Evolutionary conservation across 2,329 filamentous ascomycete species (phyloP).

Genomic region (Iodosphaeria phyllophila): DNA sequence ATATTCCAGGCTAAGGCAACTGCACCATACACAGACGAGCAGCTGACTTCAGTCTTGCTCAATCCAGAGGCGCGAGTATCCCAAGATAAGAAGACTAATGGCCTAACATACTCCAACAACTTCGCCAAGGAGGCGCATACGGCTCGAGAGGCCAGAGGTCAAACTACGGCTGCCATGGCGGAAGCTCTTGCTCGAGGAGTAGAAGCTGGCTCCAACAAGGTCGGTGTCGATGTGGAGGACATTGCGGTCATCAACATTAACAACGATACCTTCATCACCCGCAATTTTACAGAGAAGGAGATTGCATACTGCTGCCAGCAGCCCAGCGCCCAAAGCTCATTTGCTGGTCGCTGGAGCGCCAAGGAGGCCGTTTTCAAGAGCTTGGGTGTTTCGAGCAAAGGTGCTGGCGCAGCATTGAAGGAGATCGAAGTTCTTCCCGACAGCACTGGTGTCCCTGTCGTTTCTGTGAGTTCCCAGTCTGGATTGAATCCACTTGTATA

Average conservation of each 20-base stretch:
- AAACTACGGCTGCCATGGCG: constrained; percentile 56
- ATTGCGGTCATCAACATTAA: constrained; percentile 76
- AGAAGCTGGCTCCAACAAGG: constrained; percentile 34
- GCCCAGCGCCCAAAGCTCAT: constrained; percentile 68
- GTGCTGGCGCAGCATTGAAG: constrained; percentile 74
- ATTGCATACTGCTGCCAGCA: constrained; percentile 73
- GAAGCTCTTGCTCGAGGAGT: constrained; percentile 54
- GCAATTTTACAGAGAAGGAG: constrained; percentile 80
- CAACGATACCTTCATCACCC: constrained; percentile 83
- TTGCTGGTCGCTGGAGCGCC: constrained; percentile 88
- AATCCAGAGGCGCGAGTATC: constrained; percentile 82
- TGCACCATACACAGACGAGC: constrained; percentile 74
- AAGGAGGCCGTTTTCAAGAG: constrained; percentile 99
- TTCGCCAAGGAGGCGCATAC: constrained; percentile 45
- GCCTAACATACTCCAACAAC: constrained; percentile 53
- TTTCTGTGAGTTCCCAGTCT: constrained; percentile 46
- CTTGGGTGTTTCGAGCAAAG: constrained; percentile 69
- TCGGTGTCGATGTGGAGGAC: constrained; percentile 88
- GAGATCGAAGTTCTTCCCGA: constrained; percentile 86
- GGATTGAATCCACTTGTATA: background rate
- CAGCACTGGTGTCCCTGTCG: constrained; percentile 64
- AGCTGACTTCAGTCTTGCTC: constrained; percentile 75
- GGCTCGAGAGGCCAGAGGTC: constrained; percentile 24
- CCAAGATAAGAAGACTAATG: constrained; percentile 69
- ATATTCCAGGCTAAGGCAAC: constrained; percentile 92